Evolutionary conservation across 495 filamentous ascomycete genomes (phyloP).

Genomic region (Sporormia fimetaria): DNA sequence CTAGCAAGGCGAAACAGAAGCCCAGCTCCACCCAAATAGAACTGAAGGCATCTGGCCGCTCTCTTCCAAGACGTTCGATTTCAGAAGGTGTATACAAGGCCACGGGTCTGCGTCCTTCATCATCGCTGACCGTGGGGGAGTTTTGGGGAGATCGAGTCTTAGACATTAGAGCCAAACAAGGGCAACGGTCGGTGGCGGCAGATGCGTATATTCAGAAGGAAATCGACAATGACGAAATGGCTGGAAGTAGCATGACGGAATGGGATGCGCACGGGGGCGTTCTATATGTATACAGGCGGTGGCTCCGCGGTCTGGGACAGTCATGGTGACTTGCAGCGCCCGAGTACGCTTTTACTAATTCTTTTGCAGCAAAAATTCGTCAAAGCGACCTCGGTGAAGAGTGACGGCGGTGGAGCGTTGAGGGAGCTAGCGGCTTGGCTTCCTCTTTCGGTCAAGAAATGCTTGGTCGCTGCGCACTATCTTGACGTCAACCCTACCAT

Average conservation of each 20-base stretch:
- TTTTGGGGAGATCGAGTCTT: not conserved
- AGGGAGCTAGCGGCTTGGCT: conserved; percentile 11
- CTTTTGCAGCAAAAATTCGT: no score
- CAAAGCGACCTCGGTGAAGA: no score
- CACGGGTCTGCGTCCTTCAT: not conserved
- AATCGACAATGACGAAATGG: not conserved
- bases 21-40: conserved; percentile 50
- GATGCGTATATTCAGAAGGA: no score
- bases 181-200: no score
- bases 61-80: conserved; percentile 58
- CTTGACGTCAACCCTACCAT: conserved; percentile 4
- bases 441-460: not conserved
- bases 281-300: not conserved
- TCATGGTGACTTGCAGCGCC: no score
- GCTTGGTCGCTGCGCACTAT: not conserved
- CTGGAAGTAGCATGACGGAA: not conserved
- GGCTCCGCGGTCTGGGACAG: no score
- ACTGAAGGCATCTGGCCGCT: conserved; percentile 56
- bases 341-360: no score
- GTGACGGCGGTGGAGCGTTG: no score
- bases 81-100: conserved; percentile 10
- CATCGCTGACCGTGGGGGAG: not conserved
- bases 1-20: conserved; percentile 61
- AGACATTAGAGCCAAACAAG: no score
- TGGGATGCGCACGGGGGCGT: no score